These are phyloP conservation scores for Pulveroboletus sp. DNA, from an alignment of 768 basidiomycete species.

Conservation along the genomic window DNA sequence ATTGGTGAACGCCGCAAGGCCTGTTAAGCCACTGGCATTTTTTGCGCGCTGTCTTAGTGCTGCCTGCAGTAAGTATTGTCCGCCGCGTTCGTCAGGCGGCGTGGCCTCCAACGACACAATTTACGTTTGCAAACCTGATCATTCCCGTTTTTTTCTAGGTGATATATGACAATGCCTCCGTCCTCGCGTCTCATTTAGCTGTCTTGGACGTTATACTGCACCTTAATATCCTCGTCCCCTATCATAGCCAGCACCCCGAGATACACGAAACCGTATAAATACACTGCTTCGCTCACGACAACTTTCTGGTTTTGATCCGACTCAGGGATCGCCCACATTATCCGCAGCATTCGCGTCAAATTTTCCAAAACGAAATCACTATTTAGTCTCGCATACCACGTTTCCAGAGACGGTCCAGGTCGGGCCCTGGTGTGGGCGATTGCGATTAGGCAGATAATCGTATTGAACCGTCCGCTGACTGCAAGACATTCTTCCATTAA, in stretches of 20 bases:
- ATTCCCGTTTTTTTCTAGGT: slow-evolving; percentile 10
- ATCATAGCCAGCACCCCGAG: slow-evolving; percentile 1
- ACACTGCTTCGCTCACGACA: slow-evolving; percentile 6
- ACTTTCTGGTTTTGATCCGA: slow-evolving; percentile 24
- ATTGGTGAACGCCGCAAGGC: slow-evolving; percentile 1
- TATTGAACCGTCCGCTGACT: slow-evolving; percentile 8
- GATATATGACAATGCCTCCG: slow-evolving; percentile 5
- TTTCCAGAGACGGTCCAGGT: slow-evolving; percentile 2
- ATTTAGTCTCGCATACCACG: slow-evolving; percentile 6
- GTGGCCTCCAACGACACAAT: slow-evolving; percentile 19
- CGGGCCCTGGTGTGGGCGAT: slow-evolving; percentile 12
- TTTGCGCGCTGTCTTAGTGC: background rate
- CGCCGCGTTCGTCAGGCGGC: slow-evolving; percentile 8
- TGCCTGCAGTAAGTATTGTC: slow-evolving; percentile 1
- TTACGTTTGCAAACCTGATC: slow-evolving; percentile 25
- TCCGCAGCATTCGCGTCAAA: slow-evolving; percentile 8
- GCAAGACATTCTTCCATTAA: slow-evolving; percentile 15
- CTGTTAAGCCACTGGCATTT: background rate
- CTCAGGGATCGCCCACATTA: slow-evolving; percentile 20
- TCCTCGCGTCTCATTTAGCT: slow-evolving; percentile 11
- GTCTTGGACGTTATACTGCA: slow-evolving; percentile 6
- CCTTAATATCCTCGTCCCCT: slow-evolving; percentile 5
- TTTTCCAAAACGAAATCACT: slow-evolving; percentile 9
- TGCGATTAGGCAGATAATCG: slow-evolving; percentile 2
- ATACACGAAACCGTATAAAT: slow-evolving; percentile 10